Base-by-base conservation (phyloP, 306 rosid species). In the Datisca glomerata region DNA sequence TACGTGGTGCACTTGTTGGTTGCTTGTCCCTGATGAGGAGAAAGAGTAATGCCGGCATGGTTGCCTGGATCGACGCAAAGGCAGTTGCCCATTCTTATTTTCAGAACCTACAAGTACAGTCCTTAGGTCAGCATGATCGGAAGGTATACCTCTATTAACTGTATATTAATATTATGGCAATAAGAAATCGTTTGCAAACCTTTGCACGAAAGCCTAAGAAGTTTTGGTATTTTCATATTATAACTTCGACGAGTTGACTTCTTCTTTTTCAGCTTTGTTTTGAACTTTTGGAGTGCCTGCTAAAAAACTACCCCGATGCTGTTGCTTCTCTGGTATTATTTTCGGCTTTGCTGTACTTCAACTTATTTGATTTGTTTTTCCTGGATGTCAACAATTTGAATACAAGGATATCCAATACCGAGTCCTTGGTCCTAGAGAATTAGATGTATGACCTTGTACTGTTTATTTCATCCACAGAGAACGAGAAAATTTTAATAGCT, bases 1-100 rank as follows among this genome's bases (percentile, higher is more conserved):
- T 84, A 57, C 79, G 81, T 21, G 98, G 95, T 62, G 93, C 95
- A 43, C 86, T 89, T 56, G 68, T 89, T 61, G 98, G 98, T 50
- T 89, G 91, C 79, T 78, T 84, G 75, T 79, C 87, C 53, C 35
- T 84, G 47, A 43, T 70, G 62, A 70, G 70, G 79, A 89, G 98
- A 65, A 80, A 70, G 70, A 32, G 49, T 32, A 68, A 51, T 50
- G 65, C 54, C 64, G 93, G 97, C 31, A 45, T 36, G 52, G 71
- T 80, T 52, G 51, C 79, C 35, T 51, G 60, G 37, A 59, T 47
- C 55, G 95, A 89, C 64, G 98, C 93, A 50, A 77, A 67, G 64
- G 72, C 73, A 16, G 72, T 70, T 67, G 75, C 83, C 43, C 71
- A 68, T 47, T 77, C 79, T 23, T 73, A 45, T 75, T 49, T 85